Evolutionary conservation across 305 asterid species (phyloP).

Genomic region (Withania somnifera): DNA sequence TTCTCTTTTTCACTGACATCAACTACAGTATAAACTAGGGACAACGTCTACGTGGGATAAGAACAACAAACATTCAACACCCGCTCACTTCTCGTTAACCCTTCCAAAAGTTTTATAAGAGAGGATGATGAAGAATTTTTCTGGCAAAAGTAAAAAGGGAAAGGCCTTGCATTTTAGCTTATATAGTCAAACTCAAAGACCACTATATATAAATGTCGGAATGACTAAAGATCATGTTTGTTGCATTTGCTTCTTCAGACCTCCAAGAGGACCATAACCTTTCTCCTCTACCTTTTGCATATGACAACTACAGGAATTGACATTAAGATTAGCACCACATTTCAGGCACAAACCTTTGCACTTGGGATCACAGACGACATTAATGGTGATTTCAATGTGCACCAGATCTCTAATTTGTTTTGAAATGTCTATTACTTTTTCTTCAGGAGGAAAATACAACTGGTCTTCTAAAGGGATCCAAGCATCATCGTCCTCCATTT

Average conservation of each 20-base stretch:
- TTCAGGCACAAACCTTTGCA: constrained; percentile 73
- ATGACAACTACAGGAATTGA: constrained; percentile 33
- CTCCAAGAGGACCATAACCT: constrained; percentile 58
- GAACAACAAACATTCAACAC: neutral
- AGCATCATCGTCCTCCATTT: constrained; percentile 29
- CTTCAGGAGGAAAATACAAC: constrained; percentile 58
- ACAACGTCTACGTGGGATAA: no score
- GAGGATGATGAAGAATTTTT: neutral
- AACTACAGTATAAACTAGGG: no score
- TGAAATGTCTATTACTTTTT: constrained; percentile 66
- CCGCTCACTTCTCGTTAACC: neutral
- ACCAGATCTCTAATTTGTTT: constrained; percentile 78
- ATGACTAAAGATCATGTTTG: constrained; percentile 23
- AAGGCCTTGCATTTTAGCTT: neutral
- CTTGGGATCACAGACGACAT: constrained; percentile 46
- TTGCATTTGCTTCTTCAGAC: constrained; percentile 58
- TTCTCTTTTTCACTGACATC: no score
- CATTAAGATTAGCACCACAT: constrained; percentile 73
- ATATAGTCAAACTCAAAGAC: neutral
- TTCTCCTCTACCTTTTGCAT: constrained; percentile 23
- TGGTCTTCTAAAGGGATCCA: constrained; percentile 60
- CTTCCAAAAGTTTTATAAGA: neutral
- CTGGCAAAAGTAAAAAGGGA: neutral
- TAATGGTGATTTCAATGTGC: constrained; percentile 74
- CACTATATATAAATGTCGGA: neutral